phyloP scores from a whole-genome alignment of 208 protist species.

The Trypanosoma conorhini region DNA sequence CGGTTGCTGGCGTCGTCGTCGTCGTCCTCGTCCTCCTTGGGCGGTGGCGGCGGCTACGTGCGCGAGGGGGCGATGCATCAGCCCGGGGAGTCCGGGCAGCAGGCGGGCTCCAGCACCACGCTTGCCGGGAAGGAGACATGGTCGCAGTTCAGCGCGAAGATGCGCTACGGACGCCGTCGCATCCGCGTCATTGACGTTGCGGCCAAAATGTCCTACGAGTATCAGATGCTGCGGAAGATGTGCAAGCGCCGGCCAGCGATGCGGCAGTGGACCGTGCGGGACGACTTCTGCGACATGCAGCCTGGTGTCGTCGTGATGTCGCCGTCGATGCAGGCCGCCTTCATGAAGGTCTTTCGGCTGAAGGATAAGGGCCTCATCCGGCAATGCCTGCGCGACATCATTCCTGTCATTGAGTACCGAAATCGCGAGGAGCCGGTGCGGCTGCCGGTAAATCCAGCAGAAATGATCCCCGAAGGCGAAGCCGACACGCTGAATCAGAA shows the following conservation, averaged over 20 bases:
- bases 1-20: slow-evolving; percentile 5
- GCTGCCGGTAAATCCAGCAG: slow-evolving; percentile 44
- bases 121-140: slow-evolving; percentile 83
- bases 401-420: slow-evolving; percentile 89
- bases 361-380: slow-evolving; percentile 88
- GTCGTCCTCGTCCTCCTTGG: too few species aligned
- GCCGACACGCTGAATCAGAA: slow-evolving; percentile 89
- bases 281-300: slow-evolving; percentile 88
- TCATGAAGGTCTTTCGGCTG: slow-evolving; percentile 88
- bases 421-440: slow-evolving; percentile 70
- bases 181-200: slow-evolving; percentile 88
- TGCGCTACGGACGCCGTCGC: slow-evolving; percentile 74
- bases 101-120: slow-evolving; percentile 50
- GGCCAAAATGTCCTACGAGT: slow-evolving; percentile 93
- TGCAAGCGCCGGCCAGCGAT: slow-evolving; percentile 81
- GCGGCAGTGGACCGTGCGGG: slow-evolving; percentile 85
- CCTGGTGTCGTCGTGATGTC: slow-evolving; percentile 90
- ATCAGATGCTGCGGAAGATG: slow-evolving; percentile 90
- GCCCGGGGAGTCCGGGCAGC: slow-evolving; percentile 62
- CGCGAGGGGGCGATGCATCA: slow-evolving; percentile 68
- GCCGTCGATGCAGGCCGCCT: slow-evolving; percentile 89
- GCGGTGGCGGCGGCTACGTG: slow-evolving; percentile 5
- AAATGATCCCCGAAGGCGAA: slow-evolving; percentile 84
- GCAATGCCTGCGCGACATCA: slow-evolving; percentile 80
- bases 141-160: slow-evolving; percentile 82